phyloP scores from a whole-genome alignment of 768 basidiomycete genomes.

The Mycena polygramma region DNA sequence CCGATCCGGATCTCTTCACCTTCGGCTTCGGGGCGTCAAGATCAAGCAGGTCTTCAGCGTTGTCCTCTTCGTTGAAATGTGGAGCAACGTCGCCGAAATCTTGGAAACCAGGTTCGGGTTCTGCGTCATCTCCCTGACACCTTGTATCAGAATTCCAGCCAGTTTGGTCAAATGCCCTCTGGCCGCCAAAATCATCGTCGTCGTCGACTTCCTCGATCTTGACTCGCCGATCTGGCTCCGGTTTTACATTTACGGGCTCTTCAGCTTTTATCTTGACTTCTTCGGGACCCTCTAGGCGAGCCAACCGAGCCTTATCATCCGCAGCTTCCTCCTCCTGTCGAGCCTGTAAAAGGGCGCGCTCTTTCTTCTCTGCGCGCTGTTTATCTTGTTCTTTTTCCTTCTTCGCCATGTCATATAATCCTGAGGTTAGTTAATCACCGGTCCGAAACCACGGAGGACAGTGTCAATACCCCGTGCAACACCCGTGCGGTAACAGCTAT shows the following conservation, averaged over 20 bases:
- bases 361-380: conserved; percentile 36
- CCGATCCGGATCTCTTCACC: conserved; percentile 29
- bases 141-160: conserved; percentile 1
- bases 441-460: not conserved
- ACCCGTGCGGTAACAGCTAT: conserved; percentile 28
- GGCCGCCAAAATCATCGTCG: conserved; percentile 29
- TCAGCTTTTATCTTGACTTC: conserved; percentile 39
- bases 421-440: conserved; percentile 19
- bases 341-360: conserved; percentile 37
- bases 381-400: conserved; percentile 41
- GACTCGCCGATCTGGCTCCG: conserved; percentile 22
- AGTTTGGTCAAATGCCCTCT: conserved; percentile 10
- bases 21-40: conserved; percentile 33
- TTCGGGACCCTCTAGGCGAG: conserved; percentile 35
- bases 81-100: conserved; percentile 21
- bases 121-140: not conserved
- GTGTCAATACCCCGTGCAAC: conserved; percentile 26
- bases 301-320: conserved; percentile 37
- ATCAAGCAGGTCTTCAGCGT: conserved; percentile 37
- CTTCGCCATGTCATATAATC: conserved; percentile 36
- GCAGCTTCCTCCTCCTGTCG: conserved; percentile 39
- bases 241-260: conserved; percentile 29
- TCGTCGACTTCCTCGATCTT: conserved; percentile 36
- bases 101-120: not conserved
- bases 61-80: conserved; percentile 35